These are phyloP conservation scores for Lepiota brunneoincarnata DNA, from an alignment of 768 basidiomycete species.

Conservation along the genomic window DNA sequence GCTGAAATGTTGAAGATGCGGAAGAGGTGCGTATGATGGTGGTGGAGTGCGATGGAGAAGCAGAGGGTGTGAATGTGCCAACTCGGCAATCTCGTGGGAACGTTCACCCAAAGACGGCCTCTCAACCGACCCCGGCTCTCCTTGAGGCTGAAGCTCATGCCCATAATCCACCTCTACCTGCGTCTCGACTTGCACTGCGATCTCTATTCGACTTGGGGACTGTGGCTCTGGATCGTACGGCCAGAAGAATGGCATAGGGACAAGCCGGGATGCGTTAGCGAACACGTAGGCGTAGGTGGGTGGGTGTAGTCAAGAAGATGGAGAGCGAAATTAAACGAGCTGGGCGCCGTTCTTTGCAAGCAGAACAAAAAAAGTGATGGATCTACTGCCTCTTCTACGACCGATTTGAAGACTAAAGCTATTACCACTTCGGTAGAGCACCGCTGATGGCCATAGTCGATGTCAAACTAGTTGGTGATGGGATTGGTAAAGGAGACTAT, in stretches of 20 bases:
- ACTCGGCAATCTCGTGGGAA: constrained; percentile 26
- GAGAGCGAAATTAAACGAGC: neutral
- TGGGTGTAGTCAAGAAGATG: neutral
- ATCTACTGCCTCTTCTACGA: neutral
- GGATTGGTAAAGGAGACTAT: neutral
- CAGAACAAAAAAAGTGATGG: neutral
- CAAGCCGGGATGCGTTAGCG: neutral
- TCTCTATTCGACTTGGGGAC: constrained; percentile 9
- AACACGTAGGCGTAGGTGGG: neutral
- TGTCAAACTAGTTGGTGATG: neutral
- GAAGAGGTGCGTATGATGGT: constrained; percentile 10
- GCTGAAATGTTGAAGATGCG: constrained; percentile 6
- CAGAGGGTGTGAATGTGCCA: constrained; percentile 14
- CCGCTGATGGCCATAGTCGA: neutral
- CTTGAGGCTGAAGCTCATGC: neutral
- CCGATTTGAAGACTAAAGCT: neutral
- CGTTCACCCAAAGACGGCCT: constrained; percentile 4
- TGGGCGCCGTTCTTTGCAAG: neutral
- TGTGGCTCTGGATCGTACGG: neutral
- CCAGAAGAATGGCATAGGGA: neutral
- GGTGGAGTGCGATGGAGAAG: constrained; percentile 18
- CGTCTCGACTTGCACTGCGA: constrained; percentile 25
- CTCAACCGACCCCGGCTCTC: neutral
- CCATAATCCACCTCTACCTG: constrained; percentile 21
- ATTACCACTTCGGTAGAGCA: neutral